These are phyloP conservation scores for Hortaea werneckii DNA, from an alignment of 2,329 filamentous ascomycete species.

Conservation along the genomic window DNA sequence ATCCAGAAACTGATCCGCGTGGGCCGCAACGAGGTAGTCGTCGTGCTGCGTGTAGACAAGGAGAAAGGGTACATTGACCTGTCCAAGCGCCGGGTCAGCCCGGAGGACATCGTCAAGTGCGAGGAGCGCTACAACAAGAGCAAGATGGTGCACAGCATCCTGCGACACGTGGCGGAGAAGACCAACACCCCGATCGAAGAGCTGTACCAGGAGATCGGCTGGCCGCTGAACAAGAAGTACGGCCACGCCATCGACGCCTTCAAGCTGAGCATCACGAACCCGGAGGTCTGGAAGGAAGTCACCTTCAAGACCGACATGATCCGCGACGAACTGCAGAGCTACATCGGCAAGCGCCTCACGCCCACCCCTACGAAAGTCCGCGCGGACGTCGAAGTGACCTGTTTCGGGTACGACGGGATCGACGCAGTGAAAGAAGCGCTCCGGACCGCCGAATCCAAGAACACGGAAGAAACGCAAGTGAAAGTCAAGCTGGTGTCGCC, in stretches of 20 bases:
- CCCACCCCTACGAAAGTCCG: constrained; percentile 98
- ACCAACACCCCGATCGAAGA: constrained; percentile 87
- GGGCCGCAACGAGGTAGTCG: constrained; percentile 95
- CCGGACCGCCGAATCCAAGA: constrained; percentile 80
- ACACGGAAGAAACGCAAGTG: constrained; percentile 85
- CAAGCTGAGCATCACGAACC: constrained; percentile 98
- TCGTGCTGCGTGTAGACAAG: constrained; percentile 97
- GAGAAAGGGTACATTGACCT: constrained; percentile 99
- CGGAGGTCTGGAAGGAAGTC: constrained; percentile 90
- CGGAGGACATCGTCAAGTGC: constrained; percentile 96
- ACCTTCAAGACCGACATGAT: constrained; percentile 77
- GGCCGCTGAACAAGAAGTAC: constrained; percentile 96
- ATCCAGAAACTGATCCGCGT: constrained; percentile 99
- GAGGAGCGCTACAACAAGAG: constrained; percentile 99
- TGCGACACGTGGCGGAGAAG: constrained; percentile 98
- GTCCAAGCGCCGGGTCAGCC: constrained; percentile 93
- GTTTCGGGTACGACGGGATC: constrained; percentile 87
- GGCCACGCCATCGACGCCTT: constrained; percentile 96
- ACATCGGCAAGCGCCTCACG: constrained; percentile 94
- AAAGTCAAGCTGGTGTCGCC: constrained; percentile 98
- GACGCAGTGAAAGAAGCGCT: constrained; percentile 94
- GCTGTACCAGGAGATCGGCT: constrained; percentile 87
- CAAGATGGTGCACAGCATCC: constrained; percentile 98
- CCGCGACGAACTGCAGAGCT: constrained; percentile 80
- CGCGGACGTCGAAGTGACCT: constrained; percentile 92